Base-by-base conservation (phyloP, 1,284 basidiomycete genomes). In the Microbotryomycetes sp. region DNA sequence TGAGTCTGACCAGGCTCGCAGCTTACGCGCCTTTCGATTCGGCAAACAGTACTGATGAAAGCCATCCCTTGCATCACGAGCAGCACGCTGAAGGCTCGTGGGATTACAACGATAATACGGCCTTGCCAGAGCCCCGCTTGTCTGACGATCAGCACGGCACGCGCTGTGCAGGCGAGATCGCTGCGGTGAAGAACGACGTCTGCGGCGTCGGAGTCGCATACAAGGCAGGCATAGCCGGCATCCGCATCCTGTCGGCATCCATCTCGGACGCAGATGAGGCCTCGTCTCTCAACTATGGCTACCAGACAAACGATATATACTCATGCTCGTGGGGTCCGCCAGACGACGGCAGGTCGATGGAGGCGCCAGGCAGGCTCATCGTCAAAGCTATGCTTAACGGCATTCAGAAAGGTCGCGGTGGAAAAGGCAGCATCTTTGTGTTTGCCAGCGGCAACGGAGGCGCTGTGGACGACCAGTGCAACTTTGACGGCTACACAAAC, bases 401-500 rank as follows among this genome's bases (percentile, higher is more conserved):
- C 21, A 84, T 97, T 48, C 87, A 91, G 75, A 88, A 91, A 55
- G 96, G 96, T 4, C 84, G 96, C 53, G 82, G 78, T 47, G 92
- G 93, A 24, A 91, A 89, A 72, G 96, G 96, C 3, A 91, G 87
- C 47, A 80, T 99, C 66, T 98, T 89, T 72, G 96, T 99, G 41
- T 99, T 98, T 75, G 96, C 96, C 1, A 93, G 91, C 61, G 96
- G 96, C 1, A 99, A 98, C 74, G 96, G 96, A 24, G 96, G 91
- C 26, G 83, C 83, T 3, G 81, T 82, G 55, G 90, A 88, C 30
- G 96, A 99, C 74, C 96, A 98, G 77, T 99, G 96, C 80, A 99
- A 99, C 76, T 98, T 99, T 74, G 96, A 98, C 71, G 96, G 96
- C 5, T 99, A 98, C 76, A 99, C 96, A 31, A 98, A 98, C 75